Percentiles rank a stretch among this genome's conserved stretches.
Evolutionary conservation across 169 alveolate species (phyloP).

Genomic region (Eimeria maxima): DNA sequence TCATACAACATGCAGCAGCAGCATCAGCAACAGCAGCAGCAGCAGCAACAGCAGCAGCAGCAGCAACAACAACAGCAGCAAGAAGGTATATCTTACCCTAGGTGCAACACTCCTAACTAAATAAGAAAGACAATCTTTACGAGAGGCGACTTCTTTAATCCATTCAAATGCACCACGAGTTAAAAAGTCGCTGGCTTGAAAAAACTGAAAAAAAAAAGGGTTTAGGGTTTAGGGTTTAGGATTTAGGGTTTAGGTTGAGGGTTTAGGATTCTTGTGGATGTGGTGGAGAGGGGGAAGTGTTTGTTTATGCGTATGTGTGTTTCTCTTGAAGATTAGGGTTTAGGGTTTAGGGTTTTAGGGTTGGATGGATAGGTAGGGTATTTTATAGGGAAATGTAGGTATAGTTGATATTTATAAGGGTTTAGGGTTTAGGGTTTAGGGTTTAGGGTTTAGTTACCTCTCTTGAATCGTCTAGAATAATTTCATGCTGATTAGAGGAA

Average conservation of each 20-base stretch:
- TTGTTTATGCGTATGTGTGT: no score
- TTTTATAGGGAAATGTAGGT: no score
- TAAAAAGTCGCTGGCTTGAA: conserved; percentile 76
- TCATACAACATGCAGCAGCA: not conserved
- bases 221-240: not conserved
- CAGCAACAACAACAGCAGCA: conserved; percentile 15
- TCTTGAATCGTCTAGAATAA: not conserved
- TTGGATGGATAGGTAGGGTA: no score
- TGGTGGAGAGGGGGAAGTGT: no score
- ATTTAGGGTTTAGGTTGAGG: no score
- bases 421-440: conserved; percentile 5
- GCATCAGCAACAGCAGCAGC: not conserved
- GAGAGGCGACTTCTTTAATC: conserved; percentile 60
- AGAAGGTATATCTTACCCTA: conserved; percentile 11
- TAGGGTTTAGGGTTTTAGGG: no score
- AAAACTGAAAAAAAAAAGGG: conserved; percentile 32
- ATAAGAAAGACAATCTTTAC: conserved; percentile 40
- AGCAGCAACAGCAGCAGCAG: not conserved
- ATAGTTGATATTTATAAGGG: no score
- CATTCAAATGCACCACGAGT: conserved; percentile 72
- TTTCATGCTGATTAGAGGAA: not conserved
- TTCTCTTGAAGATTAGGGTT: no score
- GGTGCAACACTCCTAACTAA: conserved; percentile 77
- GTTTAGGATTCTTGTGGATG: no score
- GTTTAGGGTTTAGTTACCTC: not conserved